Conservation (phyloP, 163 green algal genomes). For the Trebouxia gelatinosa region DNA sequence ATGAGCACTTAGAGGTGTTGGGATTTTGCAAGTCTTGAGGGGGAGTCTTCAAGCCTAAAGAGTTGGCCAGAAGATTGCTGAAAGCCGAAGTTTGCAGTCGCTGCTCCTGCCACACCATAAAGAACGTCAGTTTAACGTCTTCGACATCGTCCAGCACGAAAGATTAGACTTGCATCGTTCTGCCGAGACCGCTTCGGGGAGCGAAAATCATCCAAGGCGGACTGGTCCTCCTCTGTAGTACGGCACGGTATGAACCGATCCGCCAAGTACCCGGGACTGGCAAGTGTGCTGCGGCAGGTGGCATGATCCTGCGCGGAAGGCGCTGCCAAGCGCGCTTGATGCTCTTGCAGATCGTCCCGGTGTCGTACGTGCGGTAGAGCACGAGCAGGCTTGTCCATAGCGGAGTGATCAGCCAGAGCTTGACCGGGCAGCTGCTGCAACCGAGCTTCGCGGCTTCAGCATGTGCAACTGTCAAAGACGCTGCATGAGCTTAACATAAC, state of each 20-base stretch:
- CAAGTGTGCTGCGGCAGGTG: neutral
- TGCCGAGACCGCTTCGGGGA: neutral
- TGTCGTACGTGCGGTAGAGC: neutral
- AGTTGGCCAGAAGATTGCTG: neutral
- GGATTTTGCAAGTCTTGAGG: constrained; percentile 2
- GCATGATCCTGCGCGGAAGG: constrained; percentile 2
- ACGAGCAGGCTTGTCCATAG: neutral
- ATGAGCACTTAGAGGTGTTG: neutral
- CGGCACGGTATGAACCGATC: constrained; percentile 6
- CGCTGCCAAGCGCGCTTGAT: neutral
- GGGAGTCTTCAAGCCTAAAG: constrained; percentile 3
- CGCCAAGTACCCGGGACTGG: neutral
- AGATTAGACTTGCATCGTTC: neutral
- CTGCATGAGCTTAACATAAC: neutral
- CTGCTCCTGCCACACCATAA: neutral
- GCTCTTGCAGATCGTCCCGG: neutral
- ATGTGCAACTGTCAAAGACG: neutral
- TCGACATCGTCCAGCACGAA: too few species aligned
- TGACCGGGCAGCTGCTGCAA: neutral
- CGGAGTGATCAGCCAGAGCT: neutral
- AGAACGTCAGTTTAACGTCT: too few species aligned
- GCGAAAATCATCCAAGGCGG: neutral
- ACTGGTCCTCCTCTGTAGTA: constrained; percentile 9
- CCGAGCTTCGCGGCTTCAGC: neutral
- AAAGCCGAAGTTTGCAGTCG: neutral